Conservation (phyloP, 257 asterid species). For the Paraleonurus japonicus region DNA sequence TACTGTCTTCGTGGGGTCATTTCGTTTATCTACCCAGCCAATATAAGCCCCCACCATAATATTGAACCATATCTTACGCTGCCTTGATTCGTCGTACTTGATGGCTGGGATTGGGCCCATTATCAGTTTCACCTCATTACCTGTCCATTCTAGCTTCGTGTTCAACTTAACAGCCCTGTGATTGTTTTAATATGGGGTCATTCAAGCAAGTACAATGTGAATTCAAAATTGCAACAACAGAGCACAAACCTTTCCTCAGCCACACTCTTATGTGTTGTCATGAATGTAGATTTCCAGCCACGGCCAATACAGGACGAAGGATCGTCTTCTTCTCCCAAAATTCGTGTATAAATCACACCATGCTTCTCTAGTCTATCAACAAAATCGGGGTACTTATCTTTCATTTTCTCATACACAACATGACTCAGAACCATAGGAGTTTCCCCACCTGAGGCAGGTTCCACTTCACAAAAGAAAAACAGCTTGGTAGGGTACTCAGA, state of each 20-base stretch:
- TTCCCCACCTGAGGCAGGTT: conserved; percentile 74
- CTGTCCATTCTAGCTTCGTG: conserved; percentile 83
- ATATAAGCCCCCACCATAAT: conserved; percentile 91
- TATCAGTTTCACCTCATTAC: conserved; percentile 56
- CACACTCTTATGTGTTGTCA: conserved; percentile 64
- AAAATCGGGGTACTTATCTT: conserved; percentile 64
- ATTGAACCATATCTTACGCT: conserved; percentile 80
- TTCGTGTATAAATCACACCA: conserved; percentile 62
- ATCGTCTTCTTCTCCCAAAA: conserved; percentile 80
- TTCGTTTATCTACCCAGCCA: conserved; percentile 76
- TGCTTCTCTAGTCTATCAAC: conserved; percentile 66
- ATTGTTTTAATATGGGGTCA: not conserved
- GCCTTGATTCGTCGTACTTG: conserved; percentile 52
- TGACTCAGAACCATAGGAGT: conserved; percentile 89
- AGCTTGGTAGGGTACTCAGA: conserved; percentile 79
- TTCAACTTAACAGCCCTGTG: conserved; percentile 75
- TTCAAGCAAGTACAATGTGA: not conserved
- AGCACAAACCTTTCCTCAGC: conserved; percentile 74
- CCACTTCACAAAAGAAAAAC: conserved; percentile 90
- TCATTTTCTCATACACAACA: conserved; percentile 67
- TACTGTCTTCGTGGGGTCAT: conserved; percentile 79
- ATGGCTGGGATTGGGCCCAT: conserved; percentile 91
- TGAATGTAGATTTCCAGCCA: conserved; percentile 88
- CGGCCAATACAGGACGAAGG: conserved; percentile 90
- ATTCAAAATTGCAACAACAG: no score